Conservation (phyloP, 148 eudicot genomes). For the Polygonum aviculare region DNA sequence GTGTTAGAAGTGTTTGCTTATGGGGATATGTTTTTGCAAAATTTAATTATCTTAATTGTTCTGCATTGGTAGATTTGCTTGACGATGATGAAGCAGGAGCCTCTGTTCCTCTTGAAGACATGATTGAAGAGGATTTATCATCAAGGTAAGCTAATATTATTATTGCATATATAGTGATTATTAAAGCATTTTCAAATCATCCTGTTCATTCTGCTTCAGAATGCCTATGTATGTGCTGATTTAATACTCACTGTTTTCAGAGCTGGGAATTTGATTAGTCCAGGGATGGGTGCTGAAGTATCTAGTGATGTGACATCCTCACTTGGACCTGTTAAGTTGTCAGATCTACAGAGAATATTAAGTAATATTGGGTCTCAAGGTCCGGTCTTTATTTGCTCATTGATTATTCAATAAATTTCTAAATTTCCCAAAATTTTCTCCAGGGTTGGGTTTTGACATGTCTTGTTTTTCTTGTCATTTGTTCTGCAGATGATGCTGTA, state of each 20-base stretch:
- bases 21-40: not conserved
- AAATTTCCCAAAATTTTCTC: not conserved
- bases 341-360: conserved; percentile 86
- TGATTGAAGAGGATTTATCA: conserved; percentile 73
- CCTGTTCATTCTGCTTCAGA: not conserved
- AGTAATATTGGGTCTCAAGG: conserved; percentile 82
- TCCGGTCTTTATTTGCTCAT: conserved; percentile 15
- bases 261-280: conserved; percentile 82
- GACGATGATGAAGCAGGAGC: conserved; percentile 65
- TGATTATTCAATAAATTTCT: not conserved
- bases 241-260: conserved; percentile 24
- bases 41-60: not conserved
- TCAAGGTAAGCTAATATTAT: conserved; percentile 49
- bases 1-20: not conserved
- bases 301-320: conserved; percentile 84
- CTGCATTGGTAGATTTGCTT: conserved; percentile 32
- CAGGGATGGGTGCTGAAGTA: conserved; percentile 69
- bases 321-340: conserved; percentile 80
- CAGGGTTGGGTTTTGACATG: not conserved
- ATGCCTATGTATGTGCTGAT: conserved; percentile 3
- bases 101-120: conserved; percentile 56
- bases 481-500: conserved; percentile 38
- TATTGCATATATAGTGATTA: not conserved
- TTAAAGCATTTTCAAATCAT: not conserved
- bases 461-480: conserved; percentile 16